phyloP scores from a whole-genome alignment of 2,329 filamentous ascomycete genomes.

The Plenodomus tracheiphilus region DNA sequence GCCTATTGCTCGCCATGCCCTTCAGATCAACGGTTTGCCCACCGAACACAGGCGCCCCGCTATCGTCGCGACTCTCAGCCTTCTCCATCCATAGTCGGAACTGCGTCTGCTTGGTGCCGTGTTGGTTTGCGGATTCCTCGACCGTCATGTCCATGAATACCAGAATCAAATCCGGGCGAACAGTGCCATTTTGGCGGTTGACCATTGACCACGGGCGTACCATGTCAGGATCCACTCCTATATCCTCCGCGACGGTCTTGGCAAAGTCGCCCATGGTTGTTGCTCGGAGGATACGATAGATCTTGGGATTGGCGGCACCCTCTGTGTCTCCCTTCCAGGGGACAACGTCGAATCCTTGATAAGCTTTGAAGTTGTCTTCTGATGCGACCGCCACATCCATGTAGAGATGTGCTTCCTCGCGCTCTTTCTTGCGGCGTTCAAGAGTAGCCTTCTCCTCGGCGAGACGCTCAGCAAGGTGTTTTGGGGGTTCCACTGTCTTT shows the following conservation, averaged over 20 bases:
- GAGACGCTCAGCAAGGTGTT: slow-evolving; percentile 76
- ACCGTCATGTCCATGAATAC: slow-evolving; percentile 71
- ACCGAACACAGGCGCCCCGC: slow-evolving; percentile 75
- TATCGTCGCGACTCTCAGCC: slow-evolving; percentile 67
- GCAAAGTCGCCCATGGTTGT: slow-evolving; percentile 77
- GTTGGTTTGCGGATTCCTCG: slow-evolving; percentile 68
- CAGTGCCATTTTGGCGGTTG: slow-evolving; percentile 96
- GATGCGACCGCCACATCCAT: slow-evolving; percentile 82
- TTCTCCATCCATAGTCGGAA: slow-evolving; percentile 85
- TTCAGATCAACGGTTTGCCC: slow-evolving; percentile 60
- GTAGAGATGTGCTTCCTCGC: slow-evolving; percentile 92
- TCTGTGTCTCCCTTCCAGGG: slow-evolving; percentile 60
- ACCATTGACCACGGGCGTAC: slow-evolving; percentile 96
- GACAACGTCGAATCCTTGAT: slow-evolving; percentile 81
- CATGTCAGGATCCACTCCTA: slow-evolving; percentile 67
- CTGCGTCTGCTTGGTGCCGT: slow-evolving; percentile 66
- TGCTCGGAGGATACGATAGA: slow-evolving; percentile 74
- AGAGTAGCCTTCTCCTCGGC: slow-evolving; percentile 78
- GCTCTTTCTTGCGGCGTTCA: slow-evolving; percentile 81
- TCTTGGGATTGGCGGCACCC: slow-evolving; percentile 67
- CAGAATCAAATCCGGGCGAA: slow-evolving; percentile 85
- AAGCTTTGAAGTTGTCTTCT: slow-evolving; percentile 76
- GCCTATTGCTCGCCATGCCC: slow-evolving; percentile 57
- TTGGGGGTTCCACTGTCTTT: slow-evolving; percentile 75
- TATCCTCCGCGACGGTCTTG: slow-evolving; percentile 69